phyloP scores from a whole-genome alignment of 2,329 filamentous ascomycete genomes.

The Proliferodiscus dingleyae region DNA sequence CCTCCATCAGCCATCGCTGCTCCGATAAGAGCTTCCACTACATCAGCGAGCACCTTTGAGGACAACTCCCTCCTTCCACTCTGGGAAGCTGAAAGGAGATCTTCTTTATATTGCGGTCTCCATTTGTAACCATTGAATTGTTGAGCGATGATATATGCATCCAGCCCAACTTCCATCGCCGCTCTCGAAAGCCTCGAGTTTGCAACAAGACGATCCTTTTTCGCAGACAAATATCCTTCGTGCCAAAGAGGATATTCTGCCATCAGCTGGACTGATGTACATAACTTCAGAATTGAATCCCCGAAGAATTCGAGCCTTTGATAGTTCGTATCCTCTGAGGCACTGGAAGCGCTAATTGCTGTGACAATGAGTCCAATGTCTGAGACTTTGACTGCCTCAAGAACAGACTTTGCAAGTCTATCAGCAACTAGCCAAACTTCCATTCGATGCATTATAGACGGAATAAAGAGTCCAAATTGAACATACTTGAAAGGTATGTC shows the following conservation, averaged over 20 bases:
- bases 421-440: constrained; percentile 60
- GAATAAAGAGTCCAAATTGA: constrained; percentile 59
- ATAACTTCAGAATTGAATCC: constrained; percentile 76
- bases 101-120: constrained; percentile 57
- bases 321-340: constrained; percentile 62
- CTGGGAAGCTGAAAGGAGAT: constrained; percentile 31
- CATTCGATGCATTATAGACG: constrained; percentile 66
- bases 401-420: constrained; percentile 50
- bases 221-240: constrained; percentile 67
- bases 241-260: constrained; percentile 60
- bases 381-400: constrained; percentile 49
- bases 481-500: constrained; percentile 35
- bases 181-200: constrained; percentile 69
- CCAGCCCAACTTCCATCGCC: constrained; percentile 58
- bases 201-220: constrained; percentile 66
- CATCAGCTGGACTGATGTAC: constrained; percentile 60
- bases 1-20: constrained; percentile 68
- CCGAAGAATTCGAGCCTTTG: constrained; percentile 84
- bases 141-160: constrained; percentile 66
- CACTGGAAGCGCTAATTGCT: constrained; percentile 64
- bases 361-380: constrained; percentile 54
- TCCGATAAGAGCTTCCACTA: constrained; percentile 81
- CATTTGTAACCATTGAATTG: constrained; percentile 67
- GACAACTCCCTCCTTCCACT: constrained; percentile 43
- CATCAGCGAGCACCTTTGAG: constrained; percentile 79